Base-by-base conservation (phyloP, 2,329 filamentous ascomycete species). In the Pseudogymnoascus destructans region DNA sequence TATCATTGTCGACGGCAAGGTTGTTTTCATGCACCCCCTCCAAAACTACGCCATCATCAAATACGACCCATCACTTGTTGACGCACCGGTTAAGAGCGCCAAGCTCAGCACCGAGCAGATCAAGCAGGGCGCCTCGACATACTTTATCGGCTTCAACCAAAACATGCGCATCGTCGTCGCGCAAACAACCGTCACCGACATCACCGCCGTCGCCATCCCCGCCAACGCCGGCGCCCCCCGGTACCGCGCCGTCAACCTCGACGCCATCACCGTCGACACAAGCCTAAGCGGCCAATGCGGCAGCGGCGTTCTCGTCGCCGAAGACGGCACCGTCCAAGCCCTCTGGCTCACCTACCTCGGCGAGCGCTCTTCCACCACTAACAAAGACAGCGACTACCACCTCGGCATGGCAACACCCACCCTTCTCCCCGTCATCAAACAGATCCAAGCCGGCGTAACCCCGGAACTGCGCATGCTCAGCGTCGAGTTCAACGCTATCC, bases 91-190 rank as follows among this genome's bases (percentile, higher is more conserved):
- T 10, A 82, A 91, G 74, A 92, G 87, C 63, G 93, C 95, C 3
- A 87, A 82, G 66, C 79, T 98, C 55, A 89, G 89, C 67, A 83
- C 78, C 5, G 82, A 88, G 59, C 83, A 84, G 65, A 89, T 97
- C 69, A 91, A 89, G 57, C 93, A 97, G 74, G 93, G 93, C 33
- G 89, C 91, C 55, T 86, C 92, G 59, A 96, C 91, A 0, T 91
- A 95, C 64, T 98, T 98, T 72, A 87, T 98, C 62, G 95, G 93
- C n/a, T 95, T 95, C 75, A 98, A 98, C 69, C 85, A 95, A 64
- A 97, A 96, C 64, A 86, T 92, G 61, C 84, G 92, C 33, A 89
- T 96, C 38, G 92, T 97, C 3, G 89, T 96, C 65, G 88, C 90
- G 4, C 90, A 95, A 65, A 97, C 93, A 0, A 89, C 87, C 0